phyloP scores from a whole-genome alignment of 2,329 filamentous ascomycete species.

The Pyrenochaeta sp. region DNA sequence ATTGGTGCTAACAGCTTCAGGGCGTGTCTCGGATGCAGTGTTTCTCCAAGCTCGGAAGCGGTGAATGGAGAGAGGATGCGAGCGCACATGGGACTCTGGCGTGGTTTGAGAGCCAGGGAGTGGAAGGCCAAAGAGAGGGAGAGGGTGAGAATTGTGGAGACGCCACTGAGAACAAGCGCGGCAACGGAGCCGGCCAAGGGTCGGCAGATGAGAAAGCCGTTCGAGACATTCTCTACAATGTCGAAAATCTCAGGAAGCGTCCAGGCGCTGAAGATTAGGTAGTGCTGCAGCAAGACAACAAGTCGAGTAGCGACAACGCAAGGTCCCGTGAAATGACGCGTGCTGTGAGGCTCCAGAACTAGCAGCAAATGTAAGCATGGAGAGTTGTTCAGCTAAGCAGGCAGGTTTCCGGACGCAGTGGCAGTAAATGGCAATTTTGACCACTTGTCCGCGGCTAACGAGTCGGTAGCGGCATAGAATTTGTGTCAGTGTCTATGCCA shows the following conservation, averaged over 20 bases:
- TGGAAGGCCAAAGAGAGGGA: constrained; percentile 10
- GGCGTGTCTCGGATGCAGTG: constrained; percentile 33
- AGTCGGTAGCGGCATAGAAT: constrained; percentile 13
- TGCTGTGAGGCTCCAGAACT: constrained; percentile 28
- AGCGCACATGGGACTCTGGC: constrained; percentile 21
- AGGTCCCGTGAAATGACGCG: constrained; percentile 10
- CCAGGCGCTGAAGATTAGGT: constrained; percentile 48
- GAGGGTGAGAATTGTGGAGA: constrained; percentile 12
- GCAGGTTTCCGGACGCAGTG: background rate
- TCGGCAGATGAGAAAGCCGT: constrained; percentile 48
- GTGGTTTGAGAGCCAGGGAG: constrained; percentile 20
- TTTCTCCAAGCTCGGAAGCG: constrained; percentile 29
- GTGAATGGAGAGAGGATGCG: constrained; percentile 34
- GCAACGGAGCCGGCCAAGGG: constrained; percentile 26
- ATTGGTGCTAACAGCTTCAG: constrained; percentile 22
- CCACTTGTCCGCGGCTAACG: constrained; percentile 18
- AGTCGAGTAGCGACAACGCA: constrained; percentile 12
- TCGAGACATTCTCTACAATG: constrained; percentile 56
- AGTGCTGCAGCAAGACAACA: constrained; percentile 5
- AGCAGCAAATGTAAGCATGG: constrained; percentile 21
- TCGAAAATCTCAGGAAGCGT: constrained; percentile 61
- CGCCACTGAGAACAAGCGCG: constrained; percentile 26
- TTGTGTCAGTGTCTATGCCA: constrained; percentile 17
- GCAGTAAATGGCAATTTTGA: background rate
- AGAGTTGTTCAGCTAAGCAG: constrained; percentile 7